Evolutionary conservation across 2,329 filamentous ascomycete genomes (phyloP).

Genomic region (Colletotrichum eleusines): DNA sequence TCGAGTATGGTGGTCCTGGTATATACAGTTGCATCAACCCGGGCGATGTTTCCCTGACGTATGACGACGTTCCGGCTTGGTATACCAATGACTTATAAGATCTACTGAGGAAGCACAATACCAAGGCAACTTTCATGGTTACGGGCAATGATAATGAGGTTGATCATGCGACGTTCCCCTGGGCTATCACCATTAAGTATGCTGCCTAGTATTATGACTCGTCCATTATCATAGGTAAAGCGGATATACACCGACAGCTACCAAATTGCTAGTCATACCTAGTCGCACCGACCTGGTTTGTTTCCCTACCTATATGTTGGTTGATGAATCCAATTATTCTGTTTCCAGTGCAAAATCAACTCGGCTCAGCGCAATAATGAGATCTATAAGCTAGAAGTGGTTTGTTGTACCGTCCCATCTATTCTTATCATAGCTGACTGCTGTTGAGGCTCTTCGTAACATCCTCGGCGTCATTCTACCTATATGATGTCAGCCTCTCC

Average conservation of each 20-base stretch:
- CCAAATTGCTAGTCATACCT: slow-evolving; percentile 55
- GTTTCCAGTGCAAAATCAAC: slow-evolving; percentile 45
- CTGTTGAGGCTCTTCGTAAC: slow-evolving; percentile 62
- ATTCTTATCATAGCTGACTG: slow-evolving; percentile 55
- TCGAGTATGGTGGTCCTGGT: slow-evolving; percentile 61
- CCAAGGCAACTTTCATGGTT: slow-evolving; percentile 58
- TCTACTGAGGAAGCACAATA: slow-evolving; percentile 48
- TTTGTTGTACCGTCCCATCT: not conserved
- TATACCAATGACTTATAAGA: slow-evolving; percentile 59
- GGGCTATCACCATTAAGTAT: slow-evolving; percentile 53
- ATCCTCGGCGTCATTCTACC: slow-evolving; percentile 65
- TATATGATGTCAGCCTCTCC: slow-evolving; percentile 56
- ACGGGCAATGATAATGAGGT: slow-evolving; percentile 55
- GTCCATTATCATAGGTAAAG: not conserved
- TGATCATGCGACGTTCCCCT: slow-evolving; percentile 56
- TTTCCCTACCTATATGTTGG: not conserved
- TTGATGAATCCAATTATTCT: slow-evolving; percentile 47
- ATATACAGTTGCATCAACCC: slow-evolving; percentile 36
- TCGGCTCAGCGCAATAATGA: slow-evolving; percentile 54
- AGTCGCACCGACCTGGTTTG: slow-evolving; percentile 58
- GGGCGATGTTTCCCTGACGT: slow-evolving; percentile 58
- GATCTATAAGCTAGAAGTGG: slow-evolving; percentile 41
- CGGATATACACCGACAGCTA: slow-evolving; percentile 58
- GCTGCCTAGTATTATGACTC: not conserved
- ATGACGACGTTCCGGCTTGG: slow-evolving; percentile 60